A percentile compares a stretch with the other conserved stretches of the same genome.
Conservation (phyloP, 495 filamentous ascomycete genomes). For the Xylaria curta region DNA sequence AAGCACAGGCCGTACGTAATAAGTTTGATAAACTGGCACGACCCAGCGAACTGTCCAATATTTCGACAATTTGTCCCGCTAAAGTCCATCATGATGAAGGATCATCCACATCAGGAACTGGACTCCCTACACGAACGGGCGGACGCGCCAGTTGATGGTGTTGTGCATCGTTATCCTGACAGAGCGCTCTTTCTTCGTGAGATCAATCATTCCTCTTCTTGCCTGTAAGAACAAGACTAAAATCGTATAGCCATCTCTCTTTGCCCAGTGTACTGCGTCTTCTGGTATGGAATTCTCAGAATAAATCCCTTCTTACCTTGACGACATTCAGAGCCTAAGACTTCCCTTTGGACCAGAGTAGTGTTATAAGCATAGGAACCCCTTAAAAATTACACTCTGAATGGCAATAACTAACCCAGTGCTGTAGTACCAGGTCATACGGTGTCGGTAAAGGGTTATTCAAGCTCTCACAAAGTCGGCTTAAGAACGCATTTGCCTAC, state of each 20-base stretch:
- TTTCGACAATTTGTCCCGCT: conserved; percentile 61
- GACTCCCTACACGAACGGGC: conserved; percentile 57
- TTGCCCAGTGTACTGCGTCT: conserved; percentile 65
- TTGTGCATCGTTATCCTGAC: conserved; percentile 65
- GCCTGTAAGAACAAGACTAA: conserved; percentile 18
- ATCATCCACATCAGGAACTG: conserved; percentile 52
- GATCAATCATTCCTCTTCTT: conserved; percentile 24
- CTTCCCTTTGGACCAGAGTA: too few relatives aligned
- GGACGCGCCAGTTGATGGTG: conserved; percentile 54
- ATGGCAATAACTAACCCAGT: too few relatives aligned
- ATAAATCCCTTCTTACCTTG: too few relatives aligned
- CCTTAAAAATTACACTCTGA: too few relatives aligned
- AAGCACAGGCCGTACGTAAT: conserved; percentile 59
- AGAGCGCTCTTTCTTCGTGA: conserved; percentile 65
- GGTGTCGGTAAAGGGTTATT: conserved; percentile 59
- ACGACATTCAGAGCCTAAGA: too few relatives aligned
- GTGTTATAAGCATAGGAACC: too few relatives aligned
- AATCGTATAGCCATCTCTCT: conserved; percentile 52
- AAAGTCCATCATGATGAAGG: conserved; percentile 52
- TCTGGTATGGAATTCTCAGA: conserved; percentile 39
- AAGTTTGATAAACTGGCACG: conserved; percentile 59
- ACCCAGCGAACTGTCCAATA: conserved; percentile 62
- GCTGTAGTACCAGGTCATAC: conserved; percentile 57
- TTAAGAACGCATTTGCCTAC: conserved; percentile 57
- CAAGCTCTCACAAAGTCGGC: conserved; percentile 49